Conservation (phyloP, 2,329 filamentous ascomycete species). For the Rhinocladiella mackenziei region DNA sequence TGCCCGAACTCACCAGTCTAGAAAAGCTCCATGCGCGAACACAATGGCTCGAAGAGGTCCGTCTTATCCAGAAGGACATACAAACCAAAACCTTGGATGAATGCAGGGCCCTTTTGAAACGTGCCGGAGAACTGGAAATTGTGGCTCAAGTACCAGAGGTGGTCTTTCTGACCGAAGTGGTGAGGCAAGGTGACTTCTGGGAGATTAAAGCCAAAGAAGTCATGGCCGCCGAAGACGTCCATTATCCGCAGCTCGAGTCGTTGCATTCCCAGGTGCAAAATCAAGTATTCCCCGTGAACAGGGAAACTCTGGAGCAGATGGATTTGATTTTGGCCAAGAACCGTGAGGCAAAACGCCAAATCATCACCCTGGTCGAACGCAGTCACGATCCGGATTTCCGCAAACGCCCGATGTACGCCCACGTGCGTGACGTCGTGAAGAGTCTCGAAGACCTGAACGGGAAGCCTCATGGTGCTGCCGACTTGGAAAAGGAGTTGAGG, state of each 20-base stretch:
- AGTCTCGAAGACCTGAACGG: constrained; percentile 84
- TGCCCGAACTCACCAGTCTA: constrained; percentile 79
- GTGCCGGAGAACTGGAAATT: constrained; percentile 73
- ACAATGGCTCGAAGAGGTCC: constrained; percentile 80
- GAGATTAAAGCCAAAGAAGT: constrained; percentile 89
- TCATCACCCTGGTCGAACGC: constrained; percentile 73
- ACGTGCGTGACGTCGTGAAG: constrained; percentile 87
- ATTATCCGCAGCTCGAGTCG: constrained; percentile 92
- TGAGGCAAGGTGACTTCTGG: constrained; percentile 76
- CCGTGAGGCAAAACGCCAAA: constrained; percentile 85
- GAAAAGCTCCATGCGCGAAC: constrained; percentile 77
- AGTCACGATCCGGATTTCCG: constrained; percentile 71
- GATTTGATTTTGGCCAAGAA: constrained; percentile 95
- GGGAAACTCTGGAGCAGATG: constrained; percentile 73
- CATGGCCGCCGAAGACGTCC: constrained; percentile 83
- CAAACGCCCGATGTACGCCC: constrained; percentile 78
- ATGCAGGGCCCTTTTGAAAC: constrained; percentile 71
- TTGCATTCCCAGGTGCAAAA: constrained; percentile 73
- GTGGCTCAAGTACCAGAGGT: constrained; percentile 77
- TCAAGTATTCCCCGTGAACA: constrained; percentile 66
- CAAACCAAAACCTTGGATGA: constrained; percentile 70
- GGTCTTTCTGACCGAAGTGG: constrained; percentile 69
- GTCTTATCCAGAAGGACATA: constrained; percentile 59
- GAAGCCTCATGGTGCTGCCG: constrained; percentile 83
- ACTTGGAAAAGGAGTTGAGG: constrained; percentile 90